Conservation (phyloP, 2,329 filamentous ascomycete genomes). For the Incumbomyces delicatus region DNA sequence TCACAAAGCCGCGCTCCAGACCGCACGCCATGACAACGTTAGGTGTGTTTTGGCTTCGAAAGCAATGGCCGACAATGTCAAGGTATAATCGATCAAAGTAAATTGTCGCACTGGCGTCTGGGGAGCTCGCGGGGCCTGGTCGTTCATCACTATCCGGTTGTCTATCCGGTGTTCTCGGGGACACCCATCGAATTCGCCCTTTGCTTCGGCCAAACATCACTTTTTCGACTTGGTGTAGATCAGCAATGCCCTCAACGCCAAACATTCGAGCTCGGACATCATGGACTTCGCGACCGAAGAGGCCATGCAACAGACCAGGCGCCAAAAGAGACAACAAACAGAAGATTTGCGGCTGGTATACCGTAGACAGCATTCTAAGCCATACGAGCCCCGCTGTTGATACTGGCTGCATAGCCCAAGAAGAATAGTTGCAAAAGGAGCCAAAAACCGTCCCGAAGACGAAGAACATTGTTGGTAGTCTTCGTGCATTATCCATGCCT, state of each 20-base stretch:
- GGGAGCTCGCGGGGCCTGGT: not conserved
- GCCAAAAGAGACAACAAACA: not conserved
- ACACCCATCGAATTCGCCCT: conserved; percentile 29
- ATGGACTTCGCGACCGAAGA: conserved; percentile 34
- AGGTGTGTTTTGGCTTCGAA: conserved; percentile 28
- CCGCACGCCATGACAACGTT: conserved; percentile 35
- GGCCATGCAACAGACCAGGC: not conserved
- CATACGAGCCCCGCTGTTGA: not conserved
- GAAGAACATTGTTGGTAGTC: not conserved
- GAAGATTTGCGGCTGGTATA: not conserved
- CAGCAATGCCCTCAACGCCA: conserved; percentile 34
- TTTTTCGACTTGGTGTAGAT: conserved; percentile 29
- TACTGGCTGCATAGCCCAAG: not conserved
- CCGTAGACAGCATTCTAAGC: not conserved
- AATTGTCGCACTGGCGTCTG: conserved; percentile 17
- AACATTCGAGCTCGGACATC: conserved; percentile 35
- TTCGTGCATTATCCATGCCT: not conserved
- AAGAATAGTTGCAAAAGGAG: not conserved
- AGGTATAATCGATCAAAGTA: conserved; percentile 32
- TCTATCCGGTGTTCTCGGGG: conserved; percentile 24
- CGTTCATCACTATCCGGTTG: conserved; percentile 12
- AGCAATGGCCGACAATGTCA: conserved; percentile 25
- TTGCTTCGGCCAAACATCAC: conserved; percentile 31
- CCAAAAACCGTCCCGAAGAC: too few species aligned
- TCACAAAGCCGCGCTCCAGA: conserved; percentile 37